Evolutionary conservation across 345 rosid species (phyloP), one percentile per base, ranked within the genome.

Genomic region (Erysimum cheiranthoides): DNA sequence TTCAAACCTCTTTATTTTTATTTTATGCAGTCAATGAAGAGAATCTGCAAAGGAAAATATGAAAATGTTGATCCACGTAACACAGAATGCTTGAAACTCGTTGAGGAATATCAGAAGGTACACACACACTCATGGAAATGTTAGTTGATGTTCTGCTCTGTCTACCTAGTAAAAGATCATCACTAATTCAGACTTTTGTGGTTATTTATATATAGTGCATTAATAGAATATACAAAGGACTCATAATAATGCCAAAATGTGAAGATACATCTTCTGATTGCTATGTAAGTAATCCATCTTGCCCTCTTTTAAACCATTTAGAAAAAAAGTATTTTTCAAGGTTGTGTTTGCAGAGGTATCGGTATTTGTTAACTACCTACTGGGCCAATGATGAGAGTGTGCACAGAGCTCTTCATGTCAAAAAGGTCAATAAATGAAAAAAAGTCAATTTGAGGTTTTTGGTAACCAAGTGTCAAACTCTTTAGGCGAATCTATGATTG

Each of bases 371-470:
- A 51, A 51, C 63, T 51, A 40, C 46, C 6, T 43, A 72, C 28
- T 78, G 81, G 81, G 73, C 51, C 58, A 78, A 72, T 67, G 73
- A 78, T 61, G 58, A 78, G 38, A 66, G 47, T 11, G 77, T 78
- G 52, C 81, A n/a, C 18, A 59, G 42, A 27, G 81, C 61, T 54
- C 80, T 77, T 49, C 61, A 57, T 1, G 61, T 58, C 6, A 9
- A 36, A 2, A 49, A 71, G 80, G 80, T 77, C 25, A 27, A 2
- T 31, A 75, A 49, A 27, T 16, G 12, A 5, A n/a, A 36, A 36
- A 16, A 49, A 45, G 6, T 52, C 5, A 8, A 31, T 31, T 12
- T 5, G 1, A 12, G 12, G 3, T 36, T 13, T 25, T 60, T 36
- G 40, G 58, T 65, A 43, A 65, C 18, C 6, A 64, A 30, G 40